These are phyloP conservation scores for Fusarium pseudocircinatum DNA, from an alignment of 2,329 filamentous ascomycete species.

Conservation along the genomic window DNA sequence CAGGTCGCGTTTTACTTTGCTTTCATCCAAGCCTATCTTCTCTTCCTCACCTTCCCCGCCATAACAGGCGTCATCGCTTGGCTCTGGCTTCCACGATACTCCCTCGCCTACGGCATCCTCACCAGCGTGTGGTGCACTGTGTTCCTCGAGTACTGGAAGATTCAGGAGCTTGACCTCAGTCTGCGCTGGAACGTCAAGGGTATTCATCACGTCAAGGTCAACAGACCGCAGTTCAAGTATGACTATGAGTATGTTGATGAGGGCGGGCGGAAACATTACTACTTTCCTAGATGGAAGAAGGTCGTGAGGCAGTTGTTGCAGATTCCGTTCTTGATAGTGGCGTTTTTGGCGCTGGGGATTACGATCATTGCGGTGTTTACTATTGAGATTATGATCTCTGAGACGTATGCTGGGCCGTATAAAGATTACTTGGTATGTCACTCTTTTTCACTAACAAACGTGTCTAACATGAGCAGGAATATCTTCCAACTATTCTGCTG, in stretches of 20 bases:
- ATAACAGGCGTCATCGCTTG: constrained; percentile 74
- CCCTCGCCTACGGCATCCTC: constrained; percentile 72
- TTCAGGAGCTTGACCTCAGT: constrained; percentile 75
- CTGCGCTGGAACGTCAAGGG: constrained; percentile 78
- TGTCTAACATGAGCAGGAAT: constrained; percentile 60
- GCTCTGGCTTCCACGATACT: constrained; percentile 75
- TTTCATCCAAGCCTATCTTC: constrained; percentile 81
- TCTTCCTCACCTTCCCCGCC: constrained; percentile 76
- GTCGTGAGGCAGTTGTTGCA: constrained; percentile 73
- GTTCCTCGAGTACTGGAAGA: constrained; percentile 84
- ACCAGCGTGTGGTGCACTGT: constrained; percentile 76
- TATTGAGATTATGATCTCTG: constrained; percentile 79
- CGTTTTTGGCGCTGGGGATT: constrained; percentile 67
- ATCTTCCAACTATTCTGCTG: constrained; percentile 76
- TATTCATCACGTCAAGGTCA: constrained; percentile 72
- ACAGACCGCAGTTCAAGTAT: constrained; percentile 70
- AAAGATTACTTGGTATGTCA: constrained; percentile 69
- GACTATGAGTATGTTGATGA: constrained; percentile 70
- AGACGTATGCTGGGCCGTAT: constrained; percentile 76
- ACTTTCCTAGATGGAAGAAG: constrained; percentile 73
- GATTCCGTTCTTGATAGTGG: constrained; percentile 72
- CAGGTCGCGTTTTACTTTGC: constrained; percentile 83
- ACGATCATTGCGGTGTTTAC: constrained; percentile 77
- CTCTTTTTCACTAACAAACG: no score
- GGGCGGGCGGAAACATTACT: constrained; percentile 68